phyloP scores from a whole-genome alignment of 1,284 basidiomycete species.

The Fistulina hepatica region DNA sequence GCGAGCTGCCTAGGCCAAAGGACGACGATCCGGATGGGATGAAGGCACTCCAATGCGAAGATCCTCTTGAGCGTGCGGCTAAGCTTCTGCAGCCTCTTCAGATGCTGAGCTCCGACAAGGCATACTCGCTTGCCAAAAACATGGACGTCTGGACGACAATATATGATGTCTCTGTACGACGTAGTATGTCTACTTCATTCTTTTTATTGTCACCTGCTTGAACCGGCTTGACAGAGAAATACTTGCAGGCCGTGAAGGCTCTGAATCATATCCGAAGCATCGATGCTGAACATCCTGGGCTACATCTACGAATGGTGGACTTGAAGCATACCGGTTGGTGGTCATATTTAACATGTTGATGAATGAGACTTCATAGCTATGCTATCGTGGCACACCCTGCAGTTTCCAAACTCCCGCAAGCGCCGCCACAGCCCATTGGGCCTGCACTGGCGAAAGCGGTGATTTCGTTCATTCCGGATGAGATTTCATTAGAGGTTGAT shows the following conservation, averaged over 20 bases:
- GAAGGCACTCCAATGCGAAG: slow-evolving; percentile 52
- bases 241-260: slow-evolving; percentile 68
- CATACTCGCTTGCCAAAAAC: no score
- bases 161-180: slow-evolving; percentile 76
- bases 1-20: slow-evolving; percentile 41
- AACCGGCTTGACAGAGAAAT: slow-evolving; percentile 48
- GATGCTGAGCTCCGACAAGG: slow-evolving; percentile 29
- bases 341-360: not conserved
- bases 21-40: slow-evolving; percentile 82
- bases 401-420: slow-evolving; percentile 34
- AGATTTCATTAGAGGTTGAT: slow-evolving; percentile 43
- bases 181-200: slow-evolving; percentile 40
- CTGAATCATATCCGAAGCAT: slow-evolving; percentile 50
- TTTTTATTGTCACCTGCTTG: not conserved
- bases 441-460: slow-evolving; percentile 36
- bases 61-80: slow-evolving; percentile 70
- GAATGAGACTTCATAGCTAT: slow-evolving; percentile 3
- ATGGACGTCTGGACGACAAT: slow-evolving; percentile 65
- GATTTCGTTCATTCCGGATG: slow-evolving; percentile 42
- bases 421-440: slow-evolving; percentile 33
- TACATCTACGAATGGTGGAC: slow-evolving; percentile 65
- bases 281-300: slow-evolving; percentile 47
- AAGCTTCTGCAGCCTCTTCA: slow-evolving; percentile 66
- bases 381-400: slow-evolving; percentile 5
- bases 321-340: slow-evolving; percentile 46